Evolutionary conservation across 2,329 filamentous ascomycete genomes (phyloP), one percentile per base, ranked within the genome.

Genomic region (Aspergillus intermedius): DNA sequence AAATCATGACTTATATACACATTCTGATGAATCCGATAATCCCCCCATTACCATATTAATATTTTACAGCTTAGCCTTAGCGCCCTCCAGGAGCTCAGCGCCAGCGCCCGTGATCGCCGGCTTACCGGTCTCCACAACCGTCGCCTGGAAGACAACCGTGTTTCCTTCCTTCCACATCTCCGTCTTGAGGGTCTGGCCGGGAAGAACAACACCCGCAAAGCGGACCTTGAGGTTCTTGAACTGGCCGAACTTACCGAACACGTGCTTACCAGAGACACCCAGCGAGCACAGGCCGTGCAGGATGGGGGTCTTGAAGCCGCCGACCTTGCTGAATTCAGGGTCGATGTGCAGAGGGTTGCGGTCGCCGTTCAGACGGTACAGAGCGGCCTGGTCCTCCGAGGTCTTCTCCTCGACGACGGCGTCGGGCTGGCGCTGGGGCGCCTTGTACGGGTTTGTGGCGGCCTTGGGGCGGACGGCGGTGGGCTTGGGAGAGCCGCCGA

Each of bases 281-380:
- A 98, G 91, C 67, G 84, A 93, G 80, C 90, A 95, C 34, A 98
- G 82, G n/a, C 93, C 93, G 75, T 98, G 93, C 47, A 98, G 77
- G 66, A 98, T 98, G 10, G 93, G 93, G 23, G 77, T 82, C 74
- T 93, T 87, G 82, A 98, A 98, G 51, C 93, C 93, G 51, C 91
- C 93, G 60, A 95, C 84, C 76, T 93, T 93, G 74, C 88, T 88
- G 72, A 98, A 97, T 44, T 83, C 80, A 1, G 93, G 93, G 70
- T 98, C 93, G 54, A 98, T 86, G 75, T 98, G 93, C 1, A 98
- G 83, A 12, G 93, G 93, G 77, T 98, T 97, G 66, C 91, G 86
- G 72, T 98, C 93, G 44, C 93, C 93, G 60, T 87, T 93, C 47
- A 98, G 77, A 35, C 93, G 84, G 79, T 98, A 98, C 48, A 98